Evolutionary conservation across 306 rosid species (phyloP).

Genomic region (Malus orientalis): DNA sequence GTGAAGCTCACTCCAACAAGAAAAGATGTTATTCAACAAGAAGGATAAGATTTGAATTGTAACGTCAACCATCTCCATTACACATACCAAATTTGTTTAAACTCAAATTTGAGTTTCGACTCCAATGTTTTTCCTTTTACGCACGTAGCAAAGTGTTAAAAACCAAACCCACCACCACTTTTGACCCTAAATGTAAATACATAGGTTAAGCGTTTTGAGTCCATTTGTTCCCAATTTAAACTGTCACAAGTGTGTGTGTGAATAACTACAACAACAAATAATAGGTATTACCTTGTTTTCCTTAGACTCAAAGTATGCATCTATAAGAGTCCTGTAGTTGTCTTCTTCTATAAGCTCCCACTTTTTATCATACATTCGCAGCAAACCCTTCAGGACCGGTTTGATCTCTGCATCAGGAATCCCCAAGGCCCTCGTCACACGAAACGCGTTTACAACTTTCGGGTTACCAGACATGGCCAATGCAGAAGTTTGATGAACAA

Average conservation of each 20-base stretch:
- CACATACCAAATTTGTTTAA: too few species aligned
- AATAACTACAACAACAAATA: neutral
- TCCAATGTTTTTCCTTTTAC: too few species aligned
- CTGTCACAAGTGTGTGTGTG: neutral
- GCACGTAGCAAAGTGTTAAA: too few species aligned
- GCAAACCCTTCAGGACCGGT: conserved; percentile 40
- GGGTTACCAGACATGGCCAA: conserved; percentile 36
- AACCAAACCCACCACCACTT: too few species aligned
- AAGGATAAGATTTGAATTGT: too few species aligned
- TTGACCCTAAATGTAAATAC: too few species aligned
- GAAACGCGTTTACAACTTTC: conserved; percentile 33
- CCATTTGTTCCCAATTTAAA: neutral
- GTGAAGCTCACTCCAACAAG: too few species aligned
- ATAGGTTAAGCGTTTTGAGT: neutral
- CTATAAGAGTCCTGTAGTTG: conserved; percentile 57
- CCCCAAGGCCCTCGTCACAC: conserved; percentile 44
- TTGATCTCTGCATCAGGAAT: conserved; percentile 39
- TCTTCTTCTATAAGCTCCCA: conserved; percentile 73
- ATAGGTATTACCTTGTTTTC: conserved; percentile 43
- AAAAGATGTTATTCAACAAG: too few species aligned
- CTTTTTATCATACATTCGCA: conserved; percentile 26
- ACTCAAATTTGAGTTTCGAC: too few species aligned
- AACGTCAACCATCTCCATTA: too few species aligned
- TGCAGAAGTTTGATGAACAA: neutral
- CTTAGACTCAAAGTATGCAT: conserved; percentile 61